Percentiles rank a stretch among this genome's conserved stretches.
Evolutionary conservation across 495 filamentous ascomycete genomes (phyloP).

Genomic region (Friedmanniomyces simplex): DNA sequence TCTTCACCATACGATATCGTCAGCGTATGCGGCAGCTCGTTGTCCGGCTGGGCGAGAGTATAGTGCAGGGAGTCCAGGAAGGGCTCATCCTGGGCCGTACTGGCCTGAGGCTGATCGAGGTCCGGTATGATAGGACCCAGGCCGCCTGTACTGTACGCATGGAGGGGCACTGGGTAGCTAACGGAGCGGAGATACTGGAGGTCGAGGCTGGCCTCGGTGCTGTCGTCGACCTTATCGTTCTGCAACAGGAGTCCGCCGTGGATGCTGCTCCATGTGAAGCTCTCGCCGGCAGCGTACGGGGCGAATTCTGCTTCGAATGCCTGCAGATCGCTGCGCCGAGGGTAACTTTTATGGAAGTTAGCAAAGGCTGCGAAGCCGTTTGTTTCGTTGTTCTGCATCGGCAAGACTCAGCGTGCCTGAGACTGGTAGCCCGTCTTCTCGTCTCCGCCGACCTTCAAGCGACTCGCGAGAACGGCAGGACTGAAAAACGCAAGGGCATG

Average conservation of each 20-base stretch:
- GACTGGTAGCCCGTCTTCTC: too few relatives aligned
- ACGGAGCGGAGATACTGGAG: constrained; percentile 56
- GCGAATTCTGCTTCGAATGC: constrained; percentile 24
- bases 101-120: constrained; percentile 38
- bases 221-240: not conserved
- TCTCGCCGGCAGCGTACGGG: constrained; percentile 41
- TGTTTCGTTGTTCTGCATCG: not conserved
- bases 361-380: constrained; percentile 24
- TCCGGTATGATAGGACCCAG: constrained; percentile 53
- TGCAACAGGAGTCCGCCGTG: constrained; percentile 34
- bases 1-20: constrained; percentile 74
- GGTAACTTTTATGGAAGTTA: constrained; percentile 41
- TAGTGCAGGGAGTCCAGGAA: constrained; percentile 61
- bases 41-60: constrained; percentile 39
- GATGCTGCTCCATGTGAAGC: constrained; percentile 52
- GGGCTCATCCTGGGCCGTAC: constrained; percentile 57
- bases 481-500: not conserved
- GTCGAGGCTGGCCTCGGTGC: constrained; percentile 61
- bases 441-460: too few relatives aligned
- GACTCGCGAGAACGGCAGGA: too few relatives aligned
- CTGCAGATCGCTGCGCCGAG: constrained; percentile 27
- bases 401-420: not conserved
- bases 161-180: constrained; percentile 46
- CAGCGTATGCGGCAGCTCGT: constrained; percentile 59
- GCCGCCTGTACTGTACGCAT: constrained; percentile 58